Evolutionary conservation across 805 yeast genomes (phyloP).

Genomic region (Lachancea sp.): DNA sequence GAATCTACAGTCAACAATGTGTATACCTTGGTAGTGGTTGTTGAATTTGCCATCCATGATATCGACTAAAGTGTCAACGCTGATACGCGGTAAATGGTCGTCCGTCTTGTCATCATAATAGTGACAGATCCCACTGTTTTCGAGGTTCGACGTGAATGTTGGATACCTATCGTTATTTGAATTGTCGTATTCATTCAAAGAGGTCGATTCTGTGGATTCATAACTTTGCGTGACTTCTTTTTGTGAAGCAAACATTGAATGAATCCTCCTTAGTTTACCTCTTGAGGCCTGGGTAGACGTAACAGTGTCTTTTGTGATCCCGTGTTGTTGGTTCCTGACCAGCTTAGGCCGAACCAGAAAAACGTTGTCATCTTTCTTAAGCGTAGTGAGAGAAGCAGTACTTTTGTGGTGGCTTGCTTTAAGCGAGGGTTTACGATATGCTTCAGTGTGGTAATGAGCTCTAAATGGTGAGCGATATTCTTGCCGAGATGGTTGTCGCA

Average conservation of each 20-base stretch:
- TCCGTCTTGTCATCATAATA: conserved; percentile 37
- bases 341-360: background rate
- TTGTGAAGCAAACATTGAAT: conserved; percentile 62
- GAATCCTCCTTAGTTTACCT: conserved; percentile 51
- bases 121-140: conserved; percentile 54
- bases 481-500: background rate
- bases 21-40: conserved; percentile 47
- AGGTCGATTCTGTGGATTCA: conserved; percentile 1
- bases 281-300: conserved; percentile 32
- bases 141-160: conserved; percentile 51
- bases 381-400: conserved; percentile 1
- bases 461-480: background rate
- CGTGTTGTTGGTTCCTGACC: conserved; percentile 2
- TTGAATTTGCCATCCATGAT: conserved; percentile 35
- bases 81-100: conserved; percentile 47
- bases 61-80: conserved; percentile 37
- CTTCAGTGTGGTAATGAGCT: background rate
- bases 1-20: conserved; percentile 83
- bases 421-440: background rate
- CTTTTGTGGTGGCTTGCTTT: background rate
- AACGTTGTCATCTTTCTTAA: conserved; percentile 1
- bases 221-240: conserved; percentile 39
- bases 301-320: conserved; percentile 31
- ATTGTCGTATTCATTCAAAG: conserved; percentile 21
- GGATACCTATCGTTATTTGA: background rate